Conservation (phyloP, 352 stramenopile species). For the Phytophthora tubulina region DNA sequence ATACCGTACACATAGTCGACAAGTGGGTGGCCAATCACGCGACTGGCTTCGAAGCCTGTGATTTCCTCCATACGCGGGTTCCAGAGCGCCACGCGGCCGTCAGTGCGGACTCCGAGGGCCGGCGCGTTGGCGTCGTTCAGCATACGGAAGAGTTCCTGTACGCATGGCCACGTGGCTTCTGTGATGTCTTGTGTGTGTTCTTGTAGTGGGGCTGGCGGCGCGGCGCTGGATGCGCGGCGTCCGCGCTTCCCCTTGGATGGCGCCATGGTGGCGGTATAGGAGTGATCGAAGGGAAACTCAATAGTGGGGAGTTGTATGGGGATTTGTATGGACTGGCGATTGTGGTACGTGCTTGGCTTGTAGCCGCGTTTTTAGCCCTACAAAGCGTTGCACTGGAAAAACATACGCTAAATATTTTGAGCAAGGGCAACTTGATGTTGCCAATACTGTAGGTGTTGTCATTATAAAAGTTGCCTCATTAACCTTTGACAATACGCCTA, state of each 20-base stretch:
- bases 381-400: slow-evolving; percentile 3
- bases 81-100: slow-evolving; percentile 72
- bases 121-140: slow-evolving; percentile 77
- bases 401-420: slow-evolving; percentile 28
- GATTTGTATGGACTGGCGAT: slow-evolving; percentile 1
- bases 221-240: slow-evolving; percentile 11
- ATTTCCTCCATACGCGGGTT: slow-evolving; percentile 67
- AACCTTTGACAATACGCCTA: background rate
- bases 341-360: slow-evolving; percentile 17
- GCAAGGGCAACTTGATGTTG: slow-evolving; percentile 11
- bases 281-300: background rate
- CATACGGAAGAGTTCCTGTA: slow-evolving; percentile 44
- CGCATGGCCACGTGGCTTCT: slow-evolving; percentile 8
- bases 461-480: too few species aligned
- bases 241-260: slow-evolving; percentile 35
- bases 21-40: slow-evolving; percentile 57
- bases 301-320: slow-evolving; percentile 12
- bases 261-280: slow-evolving; percentile 27
- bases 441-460: background rate
- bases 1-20: slow-evolving; percentile 65
- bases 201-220: background rate
- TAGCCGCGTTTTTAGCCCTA: slow-evolving; percentile 15
- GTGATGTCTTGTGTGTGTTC: background rate
- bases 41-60: slow-evolving; percentile 55
- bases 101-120: slow-evolving; percentile 62